Evolutionary conservation across 305 asterid species (phyloP), one percentile per base, ranked within the genome.

Genomic region (Vinca major): DNA sequence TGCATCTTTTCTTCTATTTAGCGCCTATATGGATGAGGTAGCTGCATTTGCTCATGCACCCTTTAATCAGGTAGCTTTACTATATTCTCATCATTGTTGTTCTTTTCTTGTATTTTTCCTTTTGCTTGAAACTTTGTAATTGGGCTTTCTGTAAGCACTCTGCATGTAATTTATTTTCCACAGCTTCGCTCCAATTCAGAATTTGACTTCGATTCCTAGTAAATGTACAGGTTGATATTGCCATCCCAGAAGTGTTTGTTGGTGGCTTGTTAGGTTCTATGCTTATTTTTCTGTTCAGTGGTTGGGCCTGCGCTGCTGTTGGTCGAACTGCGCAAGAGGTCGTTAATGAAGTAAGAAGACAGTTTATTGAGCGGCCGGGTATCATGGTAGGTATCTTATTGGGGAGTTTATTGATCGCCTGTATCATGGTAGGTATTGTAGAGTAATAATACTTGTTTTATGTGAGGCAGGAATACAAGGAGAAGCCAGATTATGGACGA

Each of bases 11-110:
- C 99, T 94, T 74, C 88, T 94, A 55, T 94, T 94, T 78, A 94
- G 99, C 70, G 99, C 99, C 67, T 94, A 91, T 78, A 94, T 94
- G 99, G 99, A 94, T 83, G 99, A 94, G 85, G 96, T 94, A 56
- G 86, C 95, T 71, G 78, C 95, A 33, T 89, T 94, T 82, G 86
- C 97, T 9, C 87, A 70, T 26, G 78, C 76, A 70, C 79, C 91
- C 62, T 94, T 94, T 77, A 76, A 82, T 68, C 97, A 94, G 95
- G 99, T 80, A 76, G 74, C 49, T 62, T 45, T 21, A 33, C 53
- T 74, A 65, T 40, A 10, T 56, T 49, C 73, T 71, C 62, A 62
- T 63, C 75, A 57, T 69, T 20, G 17, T 58, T 39, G 48, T 61
- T 36, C 36, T 41, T 3, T 51, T 48, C 19, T 14, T 55, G 20